Conservation (phyloP, 1,284 basidiomycete species). For the Melampsora abietis-canadensis region DNA sequence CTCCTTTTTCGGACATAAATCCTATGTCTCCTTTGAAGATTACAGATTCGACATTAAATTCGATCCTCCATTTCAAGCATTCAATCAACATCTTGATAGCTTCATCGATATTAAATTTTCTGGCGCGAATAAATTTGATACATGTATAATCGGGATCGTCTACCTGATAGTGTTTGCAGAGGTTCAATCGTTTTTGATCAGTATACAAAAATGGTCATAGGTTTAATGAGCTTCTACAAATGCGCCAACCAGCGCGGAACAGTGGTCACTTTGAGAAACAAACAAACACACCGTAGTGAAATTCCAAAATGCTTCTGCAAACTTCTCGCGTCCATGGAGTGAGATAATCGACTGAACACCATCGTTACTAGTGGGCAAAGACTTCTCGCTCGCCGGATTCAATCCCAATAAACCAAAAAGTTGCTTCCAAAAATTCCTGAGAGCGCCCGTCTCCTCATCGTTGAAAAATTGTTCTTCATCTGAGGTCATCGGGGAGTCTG, state of each 20-base stretch:
- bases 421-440: constrained; percentile 24
- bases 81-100: constrained; percentile 30
- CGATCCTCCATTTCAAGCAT: constrained; percentile 26
- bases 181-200: background rate
- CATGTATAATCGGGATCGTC: constrained; percentile 36
- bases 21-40: background rate
- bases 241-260: too few species aligned
- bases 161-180: background rate
- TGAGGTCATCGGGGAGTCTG: too few species aligned
- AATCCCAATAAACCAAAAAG: background rate
- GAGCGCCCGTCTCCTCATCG: background rate
- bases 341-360: background rate
- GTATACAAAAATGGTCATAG: background rate
- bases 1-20: background rate
- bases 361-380: background rate
- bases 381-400: background rate
- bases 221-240: background rate
- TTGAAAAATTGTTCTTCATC: constrained; percentile 4
- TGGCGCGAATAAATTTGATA: constrained; percentile 32
- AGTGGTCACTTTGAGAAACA: background rate
- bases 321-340: background rate
- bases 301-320: constrained; percentile 11
- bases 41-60: constrained; percentile 2
- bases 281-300: constrained; percentile 25
- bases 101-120: constrained; percentile 6